Evolutionary conservation across 352 stramenopile species (phyloP).

Genomic region (Phytophthora europaea): DNA sequence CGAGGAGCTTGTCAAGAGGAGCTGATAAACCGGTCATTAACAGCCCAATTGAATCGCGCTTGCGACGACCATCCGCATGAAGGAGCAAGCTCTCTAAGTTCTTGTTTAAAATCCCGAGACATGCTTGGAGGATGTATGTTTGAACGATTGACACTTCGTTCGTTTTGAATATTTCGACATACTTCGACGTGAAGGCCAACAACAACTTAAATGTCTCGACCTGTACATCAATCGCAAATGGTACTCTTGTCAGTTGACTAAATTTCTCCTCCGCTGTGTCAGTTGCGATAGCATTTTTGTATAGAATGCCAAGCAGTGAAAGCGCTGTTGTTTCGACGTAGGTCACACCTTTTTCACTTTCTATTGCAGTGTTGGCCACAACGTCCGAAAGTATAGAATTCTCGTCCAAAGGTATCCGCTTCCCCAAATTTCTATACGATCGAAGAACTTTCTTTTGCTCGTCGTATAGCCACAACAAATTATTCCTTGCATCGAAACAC

Average conservation of each 20-base stretch:
- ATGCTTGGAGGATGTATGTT: slow-evolving; percentile 51
- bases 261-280: not conserved
- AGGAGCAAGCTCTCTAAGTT: slow-evolving; percentile 48
- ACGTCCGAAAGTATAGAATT: slow-evolving; percentile 27
- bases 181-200: slow-evolving; percentile 42
- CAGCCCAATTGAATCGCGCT: slow-evolving; percentile 28
- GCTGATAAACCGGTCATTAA: slow-evolving; percentile 33
- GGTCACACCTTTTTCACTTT: slow-evolving; percentile 2
- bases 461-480: slow-evolving; percentile 56
- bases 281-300: slow-evolving; percentile 50
- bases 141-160: slow-evolving; percentile 25
- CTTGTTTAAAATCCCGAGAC: slow-evolving; percentile 53
- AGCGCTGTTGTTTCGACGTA: slow-evolving; percentile 28
- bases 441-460: slow-evolving; percentile 37
- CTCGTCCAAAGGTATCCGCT: slow-evolving; percentile 53
- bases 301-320: slow-evolving; percentile 50
- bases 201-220: slow-evolving; percentile 45
- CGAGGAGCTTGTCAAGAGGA: slow-evolving; percentile 49
- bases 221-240: slow-evolving; percentile 59
- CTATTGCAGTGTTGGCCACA: not conserved
- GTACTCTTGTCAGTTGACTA: slow-evolving; percentile 23
- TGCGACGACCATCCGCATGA: slow-evolving; percentile 11
- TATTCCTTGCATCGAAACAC: slow-evolving; percentile 68
- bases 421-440: slow-evolving; percentile 56
- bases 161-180: slow-evolving; percentile 43